A percentile compares a stretch with the other conserved stretches of the same genome.
These are phyloP conservation scores for Ascochyta viciae-villosae DNA, from an alignment of 2,329 filamentous ascomycete genomes.

Conservation along the genomic window DNA sequence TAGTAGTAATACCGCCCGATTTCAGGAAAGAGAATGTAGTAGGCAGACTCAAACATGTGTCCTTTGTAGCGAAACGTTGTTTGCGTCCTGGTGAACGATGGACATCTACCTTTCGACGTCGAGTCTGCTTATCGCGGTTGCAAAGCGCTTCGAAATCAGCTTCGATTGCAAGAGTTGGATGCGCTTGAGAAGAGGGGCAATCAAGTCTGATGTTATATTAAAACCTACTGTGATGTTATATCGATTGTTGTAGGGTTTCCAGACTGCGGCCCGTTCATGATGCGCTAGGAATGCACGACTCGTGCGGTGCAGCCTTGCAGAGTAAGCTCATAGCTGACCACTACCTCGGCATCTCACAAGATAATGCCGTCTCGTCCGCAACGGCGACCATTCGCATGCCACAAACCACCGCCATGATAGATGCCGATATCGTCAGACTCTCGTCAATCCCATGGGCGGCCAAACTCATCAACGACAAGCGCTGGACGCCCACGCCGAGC, in stretches of 20 bases:
- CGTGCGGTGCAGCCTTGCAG: background rate
- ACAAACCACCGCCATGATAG: slow-evolving; percentile 26
- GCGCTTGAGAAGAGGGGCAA: too few species aligned
- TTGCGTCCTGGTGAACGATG: background rate
- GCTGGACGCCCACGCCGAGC: slow-evolving; percentile 51
- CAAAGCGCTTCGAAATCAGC: too few species aligned
- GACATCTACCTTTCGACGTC: background rate
- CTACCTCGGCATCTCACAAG: slow-evolving; percentile 10
- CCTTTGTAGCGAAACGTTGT: background rate
- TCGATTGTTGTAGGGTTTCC: too few species aligned
- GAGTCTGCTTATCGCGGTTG: background rate
- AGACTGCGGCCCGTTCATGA: too few species aligned
- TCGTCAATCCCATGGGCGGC: slow-evolving; percentile 59
- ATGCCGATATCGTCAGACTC: slow-evolving; percentile 31
- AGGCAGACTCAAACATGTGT: background rate
- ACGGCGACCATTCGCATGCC: background rate
- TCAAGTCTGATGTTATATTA: too few species aligned
- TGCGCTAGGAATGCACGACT: background rate
- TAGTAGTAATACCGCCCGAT: background rate
- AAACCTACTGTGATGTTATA: too few species aligned
- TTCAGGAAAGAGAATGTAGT: background rate
- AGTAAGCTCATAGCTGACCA: background rate
- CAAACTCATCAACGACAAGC: slow-evolving; percentile 51
- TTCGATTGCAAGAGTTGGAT: too few species aligned
- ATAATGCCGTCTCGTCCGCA: background rate